Evolutionary conservation across 495 filamentous ascomycete species (phyloP).

Genomic region (Penicillium steckii): DNA sequence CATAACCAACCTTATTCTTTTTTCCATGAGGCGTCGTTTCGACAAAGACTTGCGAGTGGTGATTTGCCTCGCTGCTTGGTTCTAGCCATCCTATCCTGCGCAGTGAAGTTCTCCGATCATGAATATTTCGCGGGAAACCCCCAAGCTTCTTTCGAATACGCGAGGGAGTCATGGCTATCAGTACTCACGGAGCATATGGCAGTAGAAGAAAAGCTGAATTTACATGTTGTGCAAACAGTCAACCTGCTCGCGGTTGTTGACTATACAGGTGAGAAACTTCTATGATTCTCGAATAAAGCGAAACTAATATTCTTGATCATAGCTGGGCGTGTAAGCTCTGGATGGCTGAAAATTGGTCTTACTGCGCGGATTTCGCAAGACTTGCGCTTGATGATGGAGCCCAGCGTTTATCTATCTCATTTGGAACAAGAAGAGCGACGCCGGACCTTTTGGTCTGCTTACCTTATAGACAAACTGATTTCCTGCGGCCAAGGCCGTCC

Average conservation of each 20-base stretch:
- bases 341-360: conserved; percentile 33
- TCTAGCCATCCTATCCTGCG: conserved; percentile 25
- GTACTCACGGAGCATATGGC: conserved; percentile 28
- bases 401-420: conserved; percentile 12
- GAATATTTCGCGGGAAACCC: conserved; percentile 18
- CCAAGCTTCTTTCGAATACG: conserved; percentile 21
- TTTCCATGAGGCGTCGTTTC: conserved; percentile 28
- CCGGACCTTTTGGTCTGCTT: conserved; percentile 32
- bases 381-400: conserved; percentile 29
- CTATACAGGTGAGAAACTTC: conserved; percentile 21
- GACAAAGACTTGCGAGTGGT: conserved; percentile 12
- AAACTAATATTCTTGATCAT: background rate
- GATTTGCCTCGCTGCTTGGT: conserved; percentile 21
- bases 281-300: background rate
- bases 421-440: conserved; percentile 32
- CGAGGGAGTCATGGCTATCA: conserved; percentile 27
- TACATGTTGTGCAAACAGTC: conserved; percentile 27
- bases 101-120: conserved; percentile 25
- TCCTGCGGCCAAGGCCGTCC: conserved; percentile 30
- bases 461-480: conserved; percentile 30
- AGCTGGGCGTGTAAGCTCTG: conserved; percentile 27
- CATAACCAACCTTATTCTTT: conserved; percentile 35
- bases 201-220: conserved; percentile 19
- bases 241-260: conserved; percentile 28
- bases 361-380: conserved; percentile 31